Evolutionary conservation across 371 early-diverging fungal species (phyloP).

Genomic region (Entomophthora muscae): DNA sequence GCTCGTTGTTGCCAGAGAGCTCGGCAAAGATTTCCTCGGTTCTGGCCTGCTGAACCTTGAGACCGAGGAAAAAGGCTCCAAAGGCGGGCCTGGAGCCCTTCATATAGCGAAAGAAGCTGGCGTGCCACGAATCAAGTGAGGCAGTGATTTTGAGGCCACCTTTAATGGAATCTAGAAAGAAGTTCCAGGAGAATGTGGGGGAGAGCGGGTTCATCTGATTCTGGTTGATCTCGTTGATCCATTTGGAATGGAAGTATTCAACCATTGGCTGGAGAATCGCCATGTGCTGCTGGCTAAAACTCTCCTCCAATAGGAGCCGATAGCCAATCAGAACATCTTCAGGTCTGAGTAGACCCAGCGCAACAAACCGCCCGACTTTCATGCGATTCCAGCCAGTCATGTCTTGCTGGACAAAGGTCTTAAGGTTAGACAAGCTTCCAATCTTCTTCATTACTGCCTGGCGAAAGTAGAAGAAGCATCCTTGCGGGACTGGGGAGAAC

Average conservation of each 20-base stretch:
- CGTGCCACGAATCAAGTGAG: neutral
- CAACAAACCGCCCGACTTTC: neutral
- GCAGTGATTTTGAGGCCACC: neutral
- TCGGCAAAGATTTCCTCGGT: neutral
- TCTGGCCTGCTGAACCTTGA: neutral
- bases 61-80: neutral
- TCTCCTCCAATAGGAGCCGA: neutral
- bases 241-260: neutral
- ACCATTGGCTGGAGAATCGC: neutral
- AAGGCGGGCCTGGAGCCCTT: neutral
- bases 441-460: neutral
- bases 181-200: neutral
- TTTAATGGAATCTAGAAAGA: neutral
- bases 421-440: neutral
- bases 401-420: neutral
- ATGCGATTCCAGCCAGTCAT: neutral
- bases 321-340: neutral
- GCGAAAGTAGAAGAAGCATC: neutral
- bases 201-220: neutral
- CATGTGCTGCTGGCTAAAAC: neutral
- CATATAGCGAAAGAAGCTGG: neutral
- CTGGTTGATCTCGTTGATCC: neutral
- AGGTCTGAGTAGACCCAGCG: neutral
- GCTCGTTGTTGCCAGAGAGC: neutral
- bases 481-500: neutral